Evolutionary conservation across 2,329 filamentous ascomycete genomes (phyloP).

Genomic region (Metarhizium anisopliae): DNA sequence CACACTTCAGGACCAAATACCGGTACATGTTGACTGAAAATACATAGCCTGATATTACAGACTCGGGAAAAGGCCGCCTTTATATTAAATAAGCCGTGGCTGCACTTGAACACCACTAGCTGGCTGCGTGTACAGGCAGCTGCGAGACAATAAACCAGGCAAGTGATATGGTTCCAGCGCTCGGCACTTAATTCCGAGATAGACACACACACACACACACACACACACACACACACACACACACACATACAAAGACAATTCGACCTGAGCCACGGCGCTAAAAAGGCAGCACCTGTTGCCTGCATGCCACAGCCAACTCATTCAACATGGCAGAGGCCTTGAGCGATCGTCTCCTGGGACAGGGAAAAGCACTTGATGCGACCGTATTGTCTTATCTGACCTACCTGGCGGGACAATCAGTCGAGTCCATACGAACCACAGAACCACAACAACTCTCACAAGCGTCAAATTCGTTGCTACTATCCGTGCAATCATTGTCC

Average conservation of each 20-base stretch:
- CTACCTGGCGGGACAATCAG: constrained; percentile 66
- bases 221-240: neutral
- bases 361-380: constrained; percentile 31
- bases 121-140: too few species aligned
- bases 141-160: too few species aligned
- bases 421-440: constrained; percentile 60
- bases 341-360: constrained; percentile 22
- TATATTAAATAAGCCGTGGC: too few species aligned
- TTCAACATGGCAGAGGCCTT: constrained; percentile 27
- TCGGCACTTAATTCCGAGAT: neutral
- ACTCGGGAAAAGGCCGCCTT: too few species aligned
- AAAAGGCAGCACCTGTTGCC: neutral
- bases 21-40: too few species aligned
- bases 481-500: constrained; percentile 78
- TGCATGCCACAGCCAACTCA: neutral
- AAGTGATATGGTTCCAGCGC: too few species aligned
- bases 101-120: too few species aligned
- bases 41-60: too few species aligned
- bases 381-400: constrained; percentile 63
- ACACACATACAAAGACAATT: neutral
- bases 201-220: neutral
- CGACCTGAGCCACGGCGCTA: neutral
- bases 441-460: constrained; percentile 78
- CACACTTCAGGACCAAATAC: too few species aligned
- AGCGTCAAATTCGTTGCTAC: constrained; percentile 67